These are phyloP conservation scores for Cerrena zonata DNA, from an alignment of 1,284 basidiomycete genomes.

Conservation along the genomic window DNA sequence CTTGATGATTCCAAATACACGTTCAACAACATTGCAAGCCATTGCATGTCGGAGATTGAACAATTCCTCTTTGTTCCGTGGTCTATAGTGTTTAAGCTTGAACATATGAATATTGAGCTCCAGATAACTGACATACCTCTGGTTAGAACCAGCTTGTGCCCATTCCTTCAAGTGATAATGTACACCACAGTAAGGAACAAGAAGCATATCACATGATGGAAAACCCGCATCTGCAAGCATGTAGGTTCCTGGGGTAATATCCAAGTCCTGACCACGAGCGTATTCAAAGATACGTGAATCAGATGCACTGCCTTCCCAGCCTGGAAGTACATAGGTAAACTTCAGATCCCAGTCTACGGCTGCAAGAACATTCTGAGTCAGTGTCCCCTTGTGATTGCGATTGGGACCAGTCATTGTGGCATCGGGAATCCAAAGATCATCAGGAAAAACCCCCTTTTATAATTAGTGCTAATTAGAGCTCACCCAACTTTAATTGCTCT, in stretches of 20 bases:
- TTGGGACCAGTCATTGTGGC: background rate
- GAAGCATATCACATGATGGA: slow-evolving; percentile 22
- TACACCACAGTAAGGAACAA: slow-evolving; percentile 30
- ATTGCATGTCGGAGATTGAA: slow-evolving; percentile 37
- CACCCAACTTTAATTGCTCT: no score
- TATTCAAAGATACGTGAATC: slow-evolving; percentile 28
- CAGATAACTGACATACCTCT: slow-evolving; percentile 16
- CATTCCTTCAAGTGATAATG: slow-evolving; percentile 35
- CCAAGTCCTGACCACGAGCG: slow-evolving; percentile 18
- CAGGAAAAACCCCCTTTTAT: no score
- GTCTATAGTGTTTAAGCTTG: slow-evolving; percentile 26
- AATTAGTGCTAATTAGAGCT: slow-evolving; percentile 22
- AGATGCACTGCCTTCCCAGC: slow-evolving; percentile 33
- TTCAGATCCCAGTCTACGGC: slow-evolving; percentile 24
- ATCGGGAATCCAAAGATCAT: background rate
- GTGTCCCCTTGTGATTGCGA: background rate
- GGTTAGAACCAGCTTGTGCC: slow-evolving; percentile 13
- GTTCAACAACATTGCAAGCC: slow-evolving; percentile 35
- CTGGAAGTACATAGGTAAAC: slow-evolving; percentile 30
- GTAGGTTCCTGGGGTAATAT: slow-evolving; percentile 19
- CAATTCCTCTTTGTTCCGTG: slow-evolving; percentile 31
- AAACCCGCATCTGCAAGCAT: slow-evolving; percentile 32
- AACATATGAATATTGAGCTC: slow-evolving; percentile 1
- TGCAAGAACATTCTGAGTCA: slow-evolving; percentile 34
- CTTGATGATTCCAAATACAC: slow-evolving; percentile 39